Evolutionary conservation across 2,329 filamentous ascomycete species (phyloP), one percentile per base, ranked within the genome.

Genomic region (Fusarium sp.): DNA sequence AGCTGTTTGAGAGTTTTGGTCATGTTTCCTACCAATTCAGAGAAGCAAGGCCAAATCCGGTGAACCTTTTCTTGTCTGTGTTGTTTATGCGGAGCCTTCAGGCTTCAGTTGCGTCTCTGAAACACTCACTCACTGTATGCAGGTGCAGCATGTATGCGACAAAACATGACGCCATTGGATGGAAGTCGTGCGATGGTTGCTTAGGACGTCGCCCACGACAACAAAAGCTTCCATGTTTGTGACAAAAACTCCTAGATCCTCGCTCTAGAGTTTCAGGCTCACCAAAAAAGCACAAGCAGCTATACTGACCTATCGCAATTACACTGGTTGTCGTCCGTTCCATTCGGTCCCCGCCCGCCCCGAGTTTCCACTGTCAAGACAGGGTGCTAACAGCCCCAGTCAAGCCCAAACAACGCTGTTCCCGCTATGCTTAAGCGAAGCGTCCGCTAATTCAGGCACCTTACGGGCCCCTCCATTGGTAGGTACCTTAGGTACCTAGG

Each of bases 361-460:
- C 50, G 38, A 53, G 45, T 28, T 41, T 30, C 16, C 33, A 38
- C n/a, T 47, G 60, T 59, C 60, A 62, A 31, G 41, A 39, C 35
- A 31, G 55, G 39, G 62, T 30, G 30, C 38, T 20, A 26, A 26
- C 33, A 33, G 53, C 59, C 71, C 71, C 63, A 71, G 53, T 65
- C 58, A 61, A 71, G 74, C 74, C 73, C 74, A 76, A 77, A 77
- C 68, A 69, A 65, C 65, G 47, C 72, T 48, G 63, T 74, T 68
- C 72, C 75, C 72, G 74, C 74, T 72, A 69, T 71, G 71, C 71
- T 74, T 77, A 77, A 77, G 75, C 75, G 75, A 77, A 71, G 75
- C 65, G 60, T 50, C 72, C 68, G 65, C 70, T 68, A 71, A 64
- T 61, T 38, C 31, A 67, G 62, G 61, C 45, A 66, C 61, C 41